Percentiles rank a stretch among this genome's conserved stretches.
These are phyloP conservation scores for Ceratocystis variospora DNA, from an alignment of 2,329 filamentous ascomycete species.

Conservation along the genomic window DNA sequence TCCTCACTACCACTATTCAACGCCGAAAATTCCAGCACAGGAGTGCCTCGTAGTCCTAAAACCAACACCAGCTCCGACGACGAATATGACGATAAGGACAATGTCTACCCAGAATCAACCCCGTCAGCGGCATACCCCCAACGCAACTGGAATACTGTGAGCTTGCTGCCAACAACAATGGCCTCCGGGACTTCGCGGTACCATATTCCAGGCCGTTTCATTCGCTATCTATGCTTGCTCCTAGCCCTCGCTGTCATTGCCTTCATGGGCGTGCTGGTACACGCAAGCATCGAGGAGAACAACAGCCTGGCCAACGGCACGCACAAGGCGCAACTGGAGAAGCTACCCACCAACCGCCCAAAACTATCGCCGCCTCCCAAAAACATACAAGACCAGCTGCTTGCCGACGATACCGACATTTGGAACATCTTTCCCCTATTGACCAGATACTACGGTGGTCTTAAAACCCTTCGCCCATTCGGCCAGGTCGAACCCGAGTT, in stretches of 20 bases:
- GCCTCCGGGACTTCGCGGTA: constrained; percentile 37
- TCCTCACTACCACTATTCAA: constrained; percentile 21
- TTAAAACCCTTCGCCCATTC: constrained; percentile 54
- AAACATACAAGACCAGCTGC: neutral
- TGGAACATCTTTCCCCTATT: constrained; percentile 84
- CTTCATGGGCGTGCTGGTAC: constrained; percentile 62
- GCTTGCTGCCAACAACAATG: constrained; percentile 21
- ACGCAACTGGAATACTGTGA: constrained; percentile 4
- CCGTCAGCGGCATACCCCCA: constrained; percentile 8
- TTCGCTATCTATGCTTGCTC: constrained; percentile 63
- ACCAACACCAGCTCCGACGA: constrained; percentile 7
- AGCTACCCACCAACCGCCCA: constrained; percentile 34
- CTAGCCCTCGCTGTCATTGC: constrained; percentile 56
- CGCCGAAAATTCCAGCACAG: constrained; percentile 33
- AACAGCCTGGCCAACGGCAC: constrained; percentile 42
- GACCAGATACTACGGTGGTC: constrained; percentile 77
- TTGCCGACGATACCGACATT: constrained; percentile 23
- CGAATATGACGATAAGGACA: constrained; percentile 4
- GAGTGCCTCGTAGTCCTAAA: neutral
- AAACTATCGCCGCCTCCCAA: neutral
- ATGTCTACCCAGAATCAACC: neutral
- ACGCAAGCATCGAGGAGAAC: constrained; percentile 59
- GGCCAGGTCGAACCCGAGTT: constrained; percentile 66
- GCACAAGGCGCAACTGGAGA: constrained; percentile 25
- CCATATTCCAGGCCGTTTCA: constrained; percentile 56